Conservation (phyloP, 2,329 filamentous ascomycete species). For the Didymella sp. region DNA sequence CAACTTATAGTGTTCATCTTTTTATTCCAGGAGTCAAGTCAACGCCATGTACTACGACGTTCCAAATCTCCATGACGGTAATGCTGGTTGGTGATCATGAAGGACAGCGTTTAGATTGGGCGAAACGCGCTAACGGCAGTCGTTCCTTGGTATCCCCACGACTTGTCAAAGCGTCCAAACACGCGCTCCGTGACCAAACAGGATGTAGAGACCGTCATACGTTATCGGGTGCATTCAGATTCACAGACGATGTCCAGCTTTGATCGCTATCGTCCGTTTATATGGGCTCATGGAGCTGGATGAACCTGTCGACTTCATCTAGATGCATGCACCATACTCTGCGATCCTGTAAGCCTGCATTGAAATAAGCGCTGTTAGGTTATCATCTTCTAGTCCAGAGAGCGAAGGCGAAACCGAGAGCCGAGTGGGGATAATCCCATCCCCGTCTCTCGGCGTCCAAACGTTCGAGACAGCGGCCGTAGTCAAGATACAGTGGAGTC, state of each 20-base stretch:
- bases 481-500: conserved; percentile 15
- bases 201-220: neutral
- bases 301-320: neutral
- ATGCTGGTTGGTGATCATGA: conserved; percentile 37
- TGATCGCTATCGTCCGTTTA: neutral
- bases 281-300: neutral
- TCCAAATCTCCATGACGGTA: conserved; percentile 30
- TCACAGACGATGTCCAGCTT: neutral
- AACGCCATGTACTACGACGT: conserved; percentile 22
- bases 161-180: neutral
- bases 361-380: neutral
- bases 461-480: neutral
- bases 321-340: neutral
- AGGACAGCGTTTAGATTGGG: conserved; percentile 41
- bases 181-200: conserved; percentile 8
- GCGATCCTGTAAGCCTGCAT: neutral
- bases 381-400: neutral
- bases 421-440: neutral
- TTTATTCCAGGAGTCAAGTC: conserved; percentile 28
- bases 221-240: neutral
- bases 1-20: conserved; percentile 30
- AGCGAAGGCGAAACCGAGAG: neutral
- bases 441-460: neutral
- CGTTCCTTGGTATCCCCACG: conserved; percentile 7
- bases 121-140: conserved; percentile 36